Percentiles rank a stretch among this genome's conserved stretches.
Conservation (phyloP, 176 grass and related monocot genomes). For the Urochloa ruziziensis region DNA sequence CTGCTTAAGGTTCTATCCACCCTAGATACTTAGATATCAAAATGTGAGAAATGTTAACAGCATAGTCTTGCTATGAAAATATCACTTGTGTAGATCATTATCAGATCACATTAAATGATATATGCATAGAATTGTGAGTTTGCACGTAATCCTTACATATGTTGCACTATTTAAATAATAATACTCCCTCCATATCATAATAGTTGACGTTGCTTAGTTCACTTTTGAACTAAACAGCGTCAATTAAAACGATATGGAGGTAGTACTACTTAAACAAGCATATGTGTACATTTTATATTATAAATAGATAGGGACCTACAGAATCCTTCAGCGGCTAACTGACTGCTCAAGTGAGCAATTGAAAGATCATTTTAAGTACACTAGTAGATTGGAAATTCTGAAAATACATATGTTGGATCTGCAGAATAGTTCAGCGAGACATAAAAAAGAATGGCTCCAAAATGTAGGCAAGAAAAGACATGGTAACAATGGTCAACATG, state of each 20-base stretch:
- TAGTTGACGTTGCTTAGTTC: no score
- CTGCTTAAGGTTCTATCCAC: not conserved
- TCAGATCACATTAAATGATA: not conserved
- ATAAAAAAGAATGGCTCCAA: not conserved
- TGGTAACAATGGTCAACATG: not conserved
- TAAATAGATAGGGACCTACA: not conserved
- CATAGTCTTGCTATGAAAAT: not conserved
- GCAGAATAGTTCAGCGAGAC: not conserved
- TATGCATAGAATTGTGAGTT: not conserved
- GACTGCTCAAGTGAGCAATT: not conserved
- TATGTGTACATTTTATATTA: not conserved
- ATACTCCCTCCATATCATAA: no score
- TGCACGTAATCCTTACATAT: not conserved
- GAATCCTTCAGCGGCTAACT: not conserved
- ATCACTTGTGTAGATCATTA: not conserved
- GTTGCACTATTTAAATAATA: not conserved
- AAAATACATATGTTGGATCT: not conserved
- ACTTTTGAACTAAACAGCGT: no score
- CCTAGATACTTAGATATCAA: not conserved
- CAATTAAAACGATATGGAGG: no score
- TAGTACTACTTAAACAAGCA: not conserved
- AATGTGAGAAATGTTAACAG: not conserved
- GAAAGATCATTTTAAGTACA: not conserved
- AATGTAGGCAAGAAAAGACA: not conserved
- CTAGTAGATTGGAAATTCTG: not conserved